phyloP scores from a whole-genome alignment of 2,329 filamentous ascomycete genomes.

The Colletotrichum neosansevieriae region DNA sequence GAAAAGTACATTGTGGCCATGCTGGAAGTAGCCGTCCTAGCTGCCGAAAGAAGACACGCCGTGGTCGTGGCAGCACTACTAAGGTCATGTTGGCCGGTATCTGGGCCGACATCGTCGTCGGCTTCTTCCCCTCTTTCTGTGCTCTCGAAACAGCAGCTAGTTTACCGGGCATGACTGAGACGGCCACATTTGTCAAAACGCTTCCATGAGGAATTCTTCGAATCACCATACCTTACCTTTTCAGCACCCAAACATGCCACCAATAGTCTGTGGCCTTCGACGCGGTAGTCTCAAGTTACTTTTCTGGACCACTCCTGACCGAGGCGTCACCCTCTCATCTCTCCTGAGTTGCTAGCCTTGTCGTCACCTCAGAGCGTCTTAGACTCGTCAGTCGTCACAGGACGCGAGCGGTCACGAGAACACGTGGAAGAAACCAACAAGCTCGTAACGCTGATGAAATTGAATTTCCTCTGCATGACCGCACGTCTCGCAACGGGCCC shows the following conservation, averaged over 20 bases:
- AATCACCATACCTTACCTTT: slow-evolving; percentile 17
- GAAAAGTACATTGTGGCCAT: slow-evolving; percentile 14
- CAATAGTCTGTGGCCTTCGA: neutral
- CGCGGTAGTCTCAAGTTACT: neutral
- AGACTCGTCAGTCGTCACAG: slow-evolving; percentile 12
- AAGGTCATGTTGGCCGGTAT: no score
- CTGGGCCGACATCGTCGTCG: neutral
- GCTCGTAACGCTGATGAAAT: slow-evolving; percentile 1
- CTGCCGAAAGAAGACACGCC: no score
- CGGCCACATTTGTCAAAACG: slow-evolving; percentile 21
- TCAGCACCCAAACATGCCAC: slow-evolving; percentile 12
- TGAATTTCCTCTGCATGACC: slow-evolving; percentile 14
- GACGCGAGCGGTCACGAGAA: slow-evolving; percentile 22
- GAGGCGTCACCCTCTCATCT: slow-evolving; percentile 25
- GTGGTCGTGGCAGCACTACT: no score
- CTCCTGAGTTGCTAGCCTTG: neutral
- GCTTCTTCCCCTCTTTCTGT: neutral
- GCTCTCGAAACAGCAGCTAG: slow-evolving; percentile 6
- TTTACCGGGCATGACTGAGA: slow-evolving; percentile 25
- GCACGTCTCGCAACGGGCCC: slow-evolving; percentile 28
- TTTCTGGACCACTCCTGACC: slow-evolving; percentile 14
- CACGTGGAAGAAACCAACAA: neutral
- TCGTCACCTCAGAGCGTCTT: neutral
- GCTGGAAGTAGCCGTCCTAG: slow-evolving; percentile 8
- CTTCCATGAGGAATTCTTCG: slow-evolving; percentile 19